These are phyloP conservation scores for Mucor circinelloides DNA, from an alignment of 371 early-diverging fungal species.

Conservation along the genomic window DNA sequence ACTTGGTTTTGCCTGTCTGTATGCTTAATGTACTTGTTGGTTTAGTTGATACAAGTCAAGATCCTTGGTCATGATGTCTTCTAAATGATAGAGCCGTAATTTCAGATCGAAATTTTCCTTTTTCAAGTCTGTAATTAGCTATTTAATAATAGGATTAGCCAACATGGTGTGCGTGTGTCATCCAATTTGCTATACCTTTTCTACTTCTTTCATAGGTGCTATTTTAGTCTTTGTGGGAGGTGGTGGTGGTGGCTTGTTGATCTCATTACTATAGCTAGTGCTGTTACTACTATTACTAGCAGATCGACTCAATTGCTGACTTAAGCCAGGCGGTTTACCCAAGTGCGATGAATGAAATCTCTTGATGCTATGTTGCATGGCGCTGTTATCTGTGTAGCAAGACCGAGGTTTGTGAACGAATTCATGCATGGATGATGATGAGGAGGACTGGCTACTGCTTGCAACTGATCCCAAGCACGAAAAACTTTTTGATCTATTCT, in stretches of 20 bases:
- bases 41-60: constrained; percentile 10
- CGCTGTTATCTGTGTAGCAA: background rate
- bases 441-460: background rate
- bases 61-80: constrained; percentile 22
- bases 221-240: background rate
- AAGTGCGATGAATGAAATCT: constrained; percentile 15
- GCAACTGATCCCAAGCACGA: background rate
- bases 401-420: background rate
- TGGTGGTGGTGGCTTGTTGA: background rate
- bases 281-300: background rate
- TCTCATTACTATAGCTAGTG: background rate
- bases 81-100: constrained; percentile 39
- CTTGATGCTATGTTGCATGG: background rate
- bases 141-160: background rate
- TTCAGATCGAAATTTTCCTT: constrained; percentile 55
- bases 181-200: constrained; percentile 20
- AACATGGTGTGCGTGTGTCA: background rate
- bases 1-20: background rate
- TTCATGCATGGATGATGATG: background rate
- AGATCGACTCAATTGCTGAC: background rate
- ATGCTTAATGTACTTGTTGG: constrained; percentile 12
- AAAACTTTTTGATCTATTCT: constrained; percentile 4
- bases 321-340: constrained; percentile 17
- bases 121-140: constrained; percentile 47
- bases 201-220: constrained; percentile 34